Evolutionary conservation across 1,284 basidiomycete genomes (phyloP).

Genomic region (Cryptococcus maquisensis): DNA sequence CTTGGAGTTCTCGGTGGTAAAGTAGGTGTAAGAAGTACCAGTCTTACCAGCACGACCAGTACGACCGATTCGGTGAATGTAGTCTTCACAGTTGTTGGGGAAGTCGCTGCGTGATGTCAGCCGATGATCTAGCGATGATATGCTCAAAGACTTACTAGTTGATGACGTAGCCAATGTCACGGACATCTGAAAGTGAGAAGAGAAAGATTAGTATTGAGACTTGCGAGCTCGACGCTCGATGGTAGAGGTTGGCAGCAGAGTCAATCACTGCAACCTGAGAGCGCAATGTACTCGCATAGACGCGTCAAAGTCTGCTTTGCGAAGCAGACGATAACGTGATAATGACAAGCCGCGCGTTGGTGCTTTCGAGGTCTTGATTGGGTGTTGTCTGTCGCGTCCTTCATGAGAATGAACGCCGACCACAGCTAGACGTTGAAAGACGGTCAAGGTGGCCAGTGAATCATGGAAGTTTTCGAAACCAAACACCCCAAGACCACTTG

Average conservation of each 20-base stretch:
- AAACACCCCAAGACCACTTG: constrained; percentile 14
- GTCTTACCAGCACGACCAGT: constrained; percentile 57
- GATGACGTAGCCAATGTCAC: constrained; percentile 42
- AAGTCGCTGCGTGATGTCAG: constrained; percentile 70
- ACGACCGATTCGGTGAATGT: constrained; percentile 56
- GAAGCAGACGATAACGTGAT: not conserved
- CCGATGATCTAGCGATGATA: not conserved
- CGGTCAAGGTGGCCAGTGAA: not conserved
- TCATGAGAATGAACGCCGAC: constrained; percentile 4
- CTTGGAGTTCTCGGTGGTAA: constrained; percentile 92
- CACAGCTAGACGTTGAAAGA: constrained; percentile 1
- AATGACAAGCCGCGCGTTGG: constrained; percentile 12
- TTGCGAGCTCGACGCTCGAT: constrained; percentile 8
- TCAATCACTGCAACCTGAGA: constrained; percentile 21
- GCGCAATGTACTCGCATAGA: constrained; percentile 9
- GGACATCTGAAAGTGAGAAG: constrained; percentile 38
- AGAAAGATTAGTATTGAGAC: constrained; percentile 12
- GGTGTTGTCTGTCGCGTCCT: constrained; percentile 5
- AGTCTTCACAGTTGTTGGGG: constrained; percentile 64
- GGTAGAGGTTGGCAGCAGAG: constrained; percentile 3
- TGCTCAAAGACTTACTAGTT: constrained; percentile 25
- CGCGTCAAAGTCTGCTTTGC: not conserved
- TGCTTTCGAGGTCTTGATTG: constrained; percentile 14
- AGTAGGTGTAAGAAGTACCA: constrained; percentile 86
- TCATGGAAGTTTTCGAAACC: constrained; percentile 5